Conservation (phyloP, 345 rosid genomes). For the Eucalyptus pauciflora region DNA sequence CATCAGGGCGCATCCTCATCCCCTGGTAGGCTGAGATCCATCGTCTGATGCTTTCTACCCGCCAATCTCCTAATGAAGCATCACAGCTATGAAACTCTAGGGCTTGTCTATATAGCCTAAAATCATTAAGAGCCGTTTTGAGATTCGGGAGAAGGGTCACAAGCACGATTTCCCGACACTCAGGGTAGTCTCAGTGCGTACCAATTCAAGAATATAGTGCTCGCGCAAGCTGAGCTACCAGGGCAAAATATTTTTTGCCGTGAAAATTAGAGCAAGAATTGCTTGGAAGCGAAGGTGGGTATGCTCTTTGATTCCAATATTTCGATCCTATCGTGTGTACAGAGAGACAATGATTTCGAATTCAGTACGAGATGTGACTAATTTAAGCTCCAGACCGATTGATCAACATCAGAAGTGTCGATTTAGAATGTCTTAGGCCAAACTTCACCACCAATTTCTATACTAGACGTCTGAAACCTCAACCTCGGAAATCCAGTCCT, state of each 20-base stretch:
- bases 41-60: neutral
- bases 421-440: too few relatives aligned
- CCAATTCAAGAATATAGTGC: neutral
- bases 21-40: neutral
- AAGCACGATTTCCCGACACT: neutral
- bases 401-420: neutral
- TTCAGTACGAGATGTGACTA: neutral
- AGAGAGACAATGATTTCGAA: neutral
- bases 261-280: neutral
- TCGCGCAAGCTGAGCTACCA: neutral
- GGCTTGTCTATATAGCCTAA: neutral
- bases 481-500: neutral
- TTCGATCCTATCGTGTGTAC: neutral
- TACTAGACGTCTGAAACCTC: neutral
- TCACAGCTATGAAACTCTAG: neutral
- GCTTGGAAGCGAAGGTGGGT: neutral
- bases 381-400: neutral
- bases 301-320: neutral
- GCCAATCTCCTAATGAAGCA: neutral
- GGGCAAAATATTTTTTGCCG: fast-evolving
- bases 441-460: neutral
- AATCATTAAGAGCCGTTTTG: neutral
- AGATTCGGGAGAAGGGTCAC: neutral
- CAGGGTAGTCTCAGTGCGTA: neutral
- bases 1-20: neutral